These are phyloP conservation scores for Backusella westeae DNA, from an alignment of 192 early-diverging fungal species.

Conservation along the genomic window DNA sequence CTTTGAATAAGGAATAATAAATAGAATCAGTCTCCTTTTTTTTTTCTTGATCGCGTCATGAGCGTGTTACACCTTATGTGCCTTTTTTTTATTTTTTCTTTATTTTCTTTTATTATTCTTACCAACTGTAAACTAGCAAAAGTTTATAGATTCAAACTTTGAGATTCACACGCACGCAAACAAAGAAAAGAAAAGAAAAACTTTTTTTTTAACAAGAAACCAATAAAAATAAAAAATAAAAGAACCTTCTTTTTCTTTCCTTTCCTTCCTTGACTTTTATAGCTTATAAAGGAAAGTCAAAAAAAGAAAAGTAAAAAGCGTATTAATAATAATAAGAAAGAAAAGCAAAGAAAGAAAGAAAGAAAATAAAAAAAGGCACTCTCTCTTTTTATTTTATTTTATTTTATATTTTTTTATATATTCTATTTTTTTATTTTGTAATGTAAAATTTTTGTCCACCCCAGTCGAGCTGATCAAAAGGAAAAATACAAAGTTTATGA, in stretches of 20 bases:
- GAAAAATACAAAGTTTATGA: background rate
- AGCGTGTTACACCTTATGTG: background rate
- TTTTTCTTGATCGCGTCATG: background rate
- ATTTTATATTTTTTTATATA: no score
- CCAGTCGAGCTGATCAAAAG: background rate
- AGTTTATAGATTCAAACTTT: background rate
- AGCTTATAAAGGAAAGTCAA: background rate
- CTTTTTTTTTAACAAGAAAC: background rate
- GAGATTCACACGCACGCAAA: conserved; percentile 3
- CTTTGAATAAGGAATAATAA: background rate
- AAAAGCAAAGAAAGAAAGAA: background rate
- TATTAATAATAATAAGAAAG: background rate
- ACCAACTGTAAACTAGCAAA: background rate
- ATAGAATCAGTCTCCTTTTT: background rate
- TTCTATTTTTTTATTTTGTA: background rate
- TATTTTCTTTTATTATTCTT: background rate
- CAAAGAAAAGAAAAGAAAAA: background rate
- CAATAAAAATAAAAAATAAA: background rate
- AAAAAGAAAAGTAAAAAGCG: background rate
- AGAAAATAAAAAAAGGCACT: background rate
- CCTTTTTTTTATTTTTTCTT: background rate
- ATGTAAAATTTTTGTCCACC: background rate
- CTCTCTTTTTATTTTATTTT: background rate
- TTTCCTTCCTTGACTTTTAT: background rate
- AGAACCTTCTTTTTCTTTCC: background rate